Evolutionary conservation across 2,329 filamentous ascomycete species (phyloP).

Genomic region (Tolypocladium cylindrosporum): DNA sequence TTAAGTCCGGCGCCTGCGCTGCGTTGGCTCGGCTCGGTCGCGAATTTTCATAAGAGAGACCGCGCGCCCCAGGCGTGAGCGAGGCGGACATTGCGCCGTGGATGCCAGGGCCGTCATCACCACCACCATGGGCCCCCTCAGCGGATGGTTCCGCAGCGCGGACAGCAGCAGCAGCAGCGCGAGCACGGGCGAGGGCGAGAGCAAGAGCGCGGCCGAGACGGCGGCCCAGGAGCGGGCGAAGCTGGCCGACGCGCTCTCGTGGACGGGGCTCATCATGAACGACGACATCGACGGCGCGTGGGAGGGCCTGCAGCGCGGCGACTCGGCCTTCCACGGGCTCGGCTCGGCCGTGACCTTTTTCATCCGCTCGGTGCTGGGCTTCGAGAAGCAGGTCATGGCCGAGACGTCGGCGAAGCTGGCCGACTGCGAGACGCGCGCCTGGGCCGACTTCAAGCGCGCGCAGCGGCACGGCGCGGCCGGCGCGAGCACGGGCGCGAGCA

Average conservation of each 20-base stretch:
- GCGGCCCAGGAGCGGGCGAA: slow-evolving; percentile 35
- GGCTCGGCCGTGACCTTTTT: slow-evolving; percentile 76
- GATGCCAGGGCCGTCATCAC: not conserved
- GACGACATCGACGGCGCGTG: slow-evolving; percentile 85
- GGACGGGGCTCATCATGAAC: slow-evolving; percentile 68
- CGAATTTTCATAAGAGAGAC: not conserved
- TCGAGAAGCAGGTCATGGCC: slow-evolving; percentile 85
- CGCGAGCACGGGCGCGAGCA: slow-evolving; percentile 21
- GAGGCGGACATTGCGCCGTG: not conserved
- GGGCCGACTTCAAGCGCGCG: slow-evolving; percentile 65
- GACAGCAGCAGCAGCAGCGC: slow-evolving; percentile 23
- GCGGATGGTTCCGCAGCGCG: slow-evolving; percentile 40
- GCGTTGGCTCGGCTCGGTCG: not conserved
- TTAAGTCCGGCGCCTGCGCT: not conserved
- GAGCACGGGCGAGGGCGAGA: slow-evolving; percentile 10
- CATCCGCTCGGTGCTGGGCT: slow-evolving; percentile 75
- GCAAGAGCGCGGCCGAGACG: slow-evolving; percentile 14
- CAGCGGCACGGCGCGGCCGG: slow-evolving; percentile 45
- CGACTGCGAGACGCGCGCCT: slow-evolving; percentile 67
- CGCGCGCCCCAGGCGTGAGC: not conserved
- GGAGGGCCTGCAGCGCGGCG: slow-evolving; percentile 56
- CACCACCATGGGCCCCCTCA: slow-evolving; percentile 34
- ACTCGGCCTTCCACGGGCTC: slow-evolving; percentile 81
- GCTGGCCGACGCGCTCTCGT: slow-evolving; percentile 51
- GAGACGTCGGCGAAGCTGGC: slow-evolving; percentile 65